These are phyloP conservation scores for Saraca asoca DNA, from an alignment of 331 rosid genomes.

Conservation along the genomic window DNA sequence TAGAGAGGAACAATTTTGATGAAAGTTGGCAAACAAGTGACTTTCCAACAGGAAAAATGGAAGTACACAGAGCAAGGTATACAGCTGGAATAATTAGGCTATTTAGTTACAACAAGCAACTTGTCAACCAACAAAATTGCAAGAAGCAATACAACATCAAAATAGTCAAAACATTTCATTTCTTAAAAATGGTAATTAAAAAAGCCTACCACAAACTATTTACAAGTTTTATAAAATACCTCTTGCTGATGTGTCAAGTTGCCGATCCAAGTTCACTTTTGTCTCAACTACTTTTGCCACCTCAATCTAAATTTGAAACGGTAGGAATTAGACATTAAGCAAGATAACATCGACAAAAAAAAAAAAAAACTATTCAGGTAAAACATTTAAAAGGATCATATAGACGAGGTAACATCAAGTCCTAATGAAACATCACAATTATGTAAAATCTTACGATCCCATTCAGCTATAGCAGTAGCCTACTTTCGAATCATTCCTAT, in stretches of 20 bases:
- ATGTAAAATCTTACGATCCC: slow-evolving; percentile 90
- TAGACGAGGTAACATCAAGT: slow-evolving; percentile 65
- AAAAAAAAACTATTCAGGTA: neutral
- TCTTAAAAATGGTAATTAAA: slow-evolving; percentile 7
- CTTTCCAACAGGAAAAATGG: neutral
- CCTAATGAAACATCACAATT: slow-evolving; percentile 80
- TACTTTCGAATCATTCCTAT: slow-evolving; percentile 79
- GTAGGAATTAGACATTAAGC: slow-evolving; percentile 32
- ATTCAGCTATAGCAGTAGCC: slow-evolving; percentile 89
- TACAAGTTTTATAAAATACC: slow-evolving; percentile 49
- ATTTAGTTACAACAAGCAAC: neutral
- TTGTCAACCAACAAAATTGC: neutral
- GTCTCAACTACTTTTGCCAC: slow-evolving; percentile 93
- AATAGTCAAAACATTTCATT: slow-evolving; percentile 10
- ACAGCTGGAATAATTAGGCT: neutral
- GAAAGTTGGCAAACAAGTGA: neutral
- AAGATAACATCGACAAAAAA: neutral
- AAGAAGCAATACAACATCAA: neutral
- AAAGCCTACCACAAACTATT: slow-evolving; percentile 1
- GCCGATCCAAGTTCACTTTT: slow-evolving; percentile 84
- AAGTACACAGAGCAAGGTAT: neutral
- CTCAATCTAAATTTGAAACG: slow-evolving; percentile 61
- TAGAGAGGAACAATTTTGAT: neutral
- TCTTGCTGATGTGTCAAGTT: slow-evolving; percentile 94
- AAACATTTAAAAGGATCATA: slow-evolving; percentile 1